Percentiles rank a stretch among this genome's conserved stretches.
These are phyloP conservation scores for Boletus smithii DNA, from an alignment of 1,284 basidiomycete species.

Conservation along the genomic window DNA sequence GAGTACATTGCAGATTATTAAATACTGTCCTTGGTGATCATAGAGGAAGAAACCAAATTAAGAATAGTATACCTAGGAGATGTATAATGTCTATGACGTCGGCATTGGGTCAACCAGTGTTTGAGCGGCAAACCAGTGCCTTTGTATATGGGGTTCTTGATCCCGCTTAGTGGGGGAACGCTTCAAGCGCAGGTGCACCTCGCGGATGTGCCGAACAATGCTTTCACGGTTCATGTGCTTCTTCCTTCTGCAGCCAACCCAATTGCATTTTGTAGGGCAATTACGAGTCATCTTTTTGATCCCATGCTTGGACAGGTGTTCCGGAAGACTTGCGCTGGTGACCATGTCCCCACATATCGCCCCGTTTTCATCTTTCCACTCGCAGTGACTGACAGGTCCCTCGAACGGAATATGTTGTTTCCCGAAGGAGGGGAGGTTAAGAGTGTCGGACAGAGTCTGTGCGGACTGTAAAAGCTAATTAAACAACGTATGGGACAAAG, in stretches of 20 bases:
- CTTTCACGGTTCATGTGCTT: conserved; percentile 23
- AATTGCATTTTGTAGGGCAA: conserved; percentile 6
- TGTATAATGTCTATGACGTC: neutral
- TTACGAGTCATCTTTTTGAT: conserved; percentile 12
- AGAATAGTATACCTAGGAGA: neutral
- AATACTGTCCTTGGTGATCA: neutral
- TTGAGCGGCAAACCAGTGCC: neutral
- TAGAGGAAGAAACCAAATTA: neutral
- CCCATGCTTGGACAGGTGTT: conserved; percentile 19
- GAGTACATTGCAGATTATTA: neutral
- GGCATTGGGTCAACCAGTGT: neutral
- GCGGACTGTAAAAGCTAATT: neutral
- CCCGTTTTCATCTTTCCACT: conserved; percentile 9
- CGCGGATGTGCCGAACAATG: conserved; percentile 22
- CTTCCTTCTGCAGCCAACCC: conserved; percentile 17
- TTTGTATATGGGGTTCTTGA: neutral
- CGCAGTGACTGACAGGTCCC: neutral
- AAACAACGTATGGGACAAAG: neutral
- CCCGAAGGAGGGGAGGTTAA: no score
- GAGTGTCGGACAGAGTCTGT: neutral
- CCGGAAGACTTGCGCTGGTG: neutral
- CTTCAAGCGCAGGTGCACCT: conserved; percentile 18
- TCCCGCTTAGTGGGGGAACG: conserved; percentile 2
- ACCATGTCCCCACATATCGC: conserved; percentile 3
- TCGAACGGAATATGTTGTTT: neutral